Percentiles rank a stretch among this genome's conserved stretches.
Evolutionary conservation across 2,329 filamentous ascomycete genomes (phyloP).

Genomic region (Periconia sp.): DNA sequence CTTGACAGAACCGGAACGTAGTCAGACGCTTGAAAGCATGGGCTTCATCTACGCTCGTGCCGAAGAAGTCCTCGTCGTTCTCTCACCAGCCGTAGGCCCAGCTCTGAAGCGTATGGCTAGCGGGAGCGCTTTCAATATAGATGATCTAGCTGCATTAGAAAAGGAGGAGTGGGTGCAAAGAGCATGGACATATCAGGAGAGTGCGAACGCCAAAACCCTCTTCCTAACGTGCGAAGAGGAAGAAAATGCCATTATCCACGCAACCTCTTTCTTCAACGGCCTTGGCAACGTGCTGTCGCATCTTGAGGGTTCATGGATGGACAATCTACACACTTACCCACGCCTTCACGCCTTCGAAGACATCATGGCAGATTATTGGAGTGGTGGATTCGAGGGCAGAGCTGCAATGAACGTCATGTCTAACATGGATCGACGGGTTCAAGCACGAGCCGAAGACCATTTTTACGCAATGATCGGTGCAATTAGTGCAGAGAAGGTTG

Average conservation of each 20-base stretch:
- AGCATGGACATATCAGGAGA: too few species aligned
- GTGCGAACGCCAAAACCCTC: neutral
- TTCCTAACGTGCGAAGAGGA: neutral
- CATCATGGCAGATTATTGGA: constrained; percentile 5
- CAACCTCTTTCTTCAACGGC: neutral
- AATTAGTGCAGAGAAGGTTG: constrained; percentile 3
- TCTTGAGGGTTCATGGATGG: neutral
- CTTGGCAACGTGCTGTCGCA: neutral
- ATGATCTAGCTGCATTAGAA: too few species aligned
- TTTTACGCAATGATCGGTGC: constrained; percentile 10
- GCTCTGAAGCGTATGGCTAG: neutral
- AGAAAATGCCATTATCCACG: neutral
- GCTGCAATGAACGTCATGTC: constrained; percentile 8
- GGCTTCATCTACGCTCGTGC: constrained; percentile 8
- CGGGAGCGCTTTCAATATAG: too few species aligned
- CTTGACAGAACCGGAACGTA: neutral
- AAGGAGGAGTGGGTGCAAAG: too few species aligned
- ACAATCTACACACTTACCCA: neutral
- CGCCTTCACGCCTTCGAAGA: constrained; percentile 6
- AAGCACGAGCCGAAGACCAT: neutral
- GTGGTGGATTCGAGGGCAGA: constrained; percentile 1
- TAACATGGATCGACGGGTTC: constrained; percentile 5
- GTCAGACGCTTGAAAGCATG: constrained; percentile 5
- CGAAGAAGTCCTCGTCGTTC: constrained; percentile 4
- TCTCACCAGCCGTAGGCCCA: neutral